Evolutionary conservation across 129 eudicot species (phyloP).

Genomic region (Flaveria ramosissima): DNA sequence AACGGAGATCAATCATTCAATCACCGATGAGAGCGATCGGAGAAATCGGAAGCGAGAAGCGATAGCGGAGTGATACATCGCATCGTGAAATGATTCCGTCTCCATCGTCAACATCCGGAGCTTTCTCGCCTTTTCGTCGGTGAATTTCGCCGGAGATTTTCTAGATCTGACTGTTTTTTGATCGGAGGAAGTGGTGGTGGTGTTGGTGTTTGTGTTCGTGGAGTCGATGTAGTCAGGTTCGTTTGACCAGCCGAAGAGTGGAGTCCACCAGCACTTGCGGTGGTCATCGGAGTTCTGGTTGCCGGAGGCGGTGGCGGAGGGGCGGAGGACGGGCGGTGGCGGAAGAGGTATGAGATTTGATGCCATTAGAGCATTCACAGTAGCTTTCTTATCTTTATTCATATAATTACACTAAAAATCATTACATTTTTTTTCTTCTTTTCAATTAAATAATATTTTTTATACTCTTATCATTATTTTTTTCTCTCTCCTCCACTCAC

Average conservation of each 20-base stretch:
- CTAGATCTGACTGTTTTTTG: constrained; percentile 29
- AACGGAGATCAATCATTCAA: background rate
- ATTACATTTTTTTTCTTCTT: too few relatives aligned
- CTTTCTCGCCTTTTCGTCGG: constrained; percentile 78
- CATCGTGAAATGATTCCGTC: constrained; percentile 55
- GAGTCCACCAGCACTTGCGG: constrained; percentile 60
- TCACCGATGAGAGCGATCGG: constrained; percentile 31
- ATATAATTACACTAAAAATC: too few relatives aligned
- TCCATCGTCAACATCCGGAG: constrained; percentile 60
- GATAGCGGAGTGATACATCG: constrained; percentile 87
- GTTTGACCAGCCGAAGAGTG: constrained; percentile 67
- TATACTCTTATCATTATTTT: too few relatives aligned
- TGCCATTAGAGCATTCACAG: too few relatives aligned
- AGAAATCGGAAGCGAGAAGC: constrained; percentile 84
- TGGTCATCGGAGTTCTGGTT: constrained; percentile 15
- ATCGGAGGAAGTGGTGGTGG: background rate
- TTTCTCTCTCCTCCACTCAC: too few relatives aligned
- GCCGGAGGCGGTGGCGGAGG: constrained; percentile 33
- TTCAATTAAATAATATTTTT: too few relatives aligned
- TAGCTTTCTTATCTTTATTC: too few relatives aligned
- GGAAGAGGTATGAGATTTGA: constrained; percentile 38
- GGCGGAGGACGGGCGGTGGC: constrained; percentile 38
- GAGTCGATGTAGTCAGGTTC: constrained; percentile 56
- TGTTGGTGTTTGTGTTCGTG: too few relatives aligned
- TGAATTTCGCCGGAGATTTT: constrained; percentile 48